Evolutionary conservation across 805 yeast genomes (phyloP).

Genomic region (Naumovozyma dairenensis): DNA sequence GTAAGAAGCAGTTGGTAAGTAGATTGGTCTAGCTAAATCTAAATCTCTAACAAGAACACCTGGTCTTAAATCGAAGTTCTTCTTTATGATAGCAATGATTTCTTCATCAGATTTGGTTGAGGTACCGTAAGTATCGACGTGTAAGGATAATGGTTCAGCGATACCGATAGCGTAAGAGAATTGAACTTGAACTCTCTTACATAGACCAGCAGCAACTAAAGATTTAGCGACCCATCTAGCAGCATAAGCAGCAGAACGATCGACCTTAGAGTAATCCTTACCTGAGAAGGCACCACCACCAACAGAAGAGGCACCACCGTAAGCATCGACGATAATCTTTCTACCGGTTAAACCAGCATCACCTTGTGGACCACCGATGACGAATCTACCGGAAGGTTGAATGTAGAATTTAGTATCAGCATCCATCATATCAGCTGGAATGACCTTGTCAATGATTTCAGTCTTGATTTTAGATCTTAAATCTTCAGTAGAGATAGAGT

Average conservation of each 20-base stretch:
- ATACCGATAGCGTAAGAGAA: constrained; percentile 99
- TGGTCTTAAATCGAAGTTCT: constrained; percentile 98
- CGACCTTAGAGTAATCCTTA: constrained; percentile 99
- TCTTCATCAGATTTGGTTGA: constrained; percentile 81
- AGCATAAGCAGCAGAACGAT: constrained; percentile 99
- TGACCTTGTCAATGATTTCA: constrained; percentile 83
- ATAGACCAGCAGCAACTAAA: constrained; percentile 85
- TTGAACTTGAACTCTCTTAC: constrained; percentile 96
- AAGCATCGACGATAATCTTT: constrained; percentile 98
- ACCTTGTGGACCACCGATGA: constrained; percentile 99
- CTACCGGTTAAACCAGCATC: constrained; percentile 99
- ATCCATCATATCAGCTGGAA: constrained; percentile 83
- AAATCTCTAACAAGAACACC: constrained; percentile 96
- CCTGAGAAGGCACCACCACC: constrained; percentile 99
- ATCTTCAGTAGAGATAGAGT: constrained; percentile 87
- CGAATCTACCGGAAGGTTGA: constrained; percentile 99
- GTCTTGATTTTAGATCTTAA: constrained; percentile 68
- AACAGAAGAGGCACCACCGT: constrained; percentile 99
- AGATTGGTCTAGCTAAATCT: constrained; percentile 97
- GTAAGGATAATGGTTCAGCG: constrained; percentile 96
- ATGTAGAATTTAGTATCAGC: constrained; percentile 95
- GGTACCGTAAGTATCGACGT: constrained; percentile 97
- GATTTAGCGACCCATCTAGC: constrained; percentile 99
- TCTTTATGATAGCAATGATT: constrained; percentile 81
- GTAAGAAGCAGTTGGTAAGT: constrained; percentile 97